A percentile compares a stretch with the other conserved stretches of the same genome.
Conservation (phyloP, 305 asterid species). For the Salvia sclarea region DNA sequence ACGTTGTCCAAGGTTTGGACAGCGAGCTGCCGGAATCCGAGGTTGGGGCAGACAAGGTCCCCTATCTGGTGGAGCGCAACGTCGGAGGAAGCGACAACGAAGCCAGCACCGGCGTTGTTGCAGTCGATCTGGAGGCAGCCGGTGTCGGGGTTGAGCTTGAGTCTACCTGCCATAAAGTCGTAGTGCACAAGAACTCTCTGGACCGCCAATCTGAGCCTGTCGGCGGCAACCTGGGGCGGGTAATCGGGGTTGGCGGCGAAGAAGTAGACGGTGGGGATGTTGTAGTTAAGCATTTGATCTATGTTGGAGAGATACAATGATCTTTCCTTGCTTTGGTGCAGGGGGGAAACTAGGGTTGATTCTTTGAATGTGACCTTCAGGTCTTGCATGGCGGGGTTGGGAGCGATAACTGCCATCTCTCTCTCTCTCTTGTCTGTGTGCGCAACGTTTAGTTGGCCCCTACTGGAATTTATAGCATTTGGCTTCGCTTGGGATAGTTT, state of each 20-base stretch:
- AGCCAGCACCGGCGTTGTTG: constrained; percentile 57
- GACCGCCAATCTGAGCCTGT: constrained; percentile 40
- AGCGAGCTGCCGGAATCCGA: constrained; percentile 39
- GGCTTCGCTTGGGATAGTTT: not conserved
- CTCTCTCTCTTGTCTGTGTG: not conserved
- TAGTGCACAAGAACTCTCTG: constrained; percentile 47
- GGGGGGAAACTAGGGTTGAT: constrained; percentile 29
- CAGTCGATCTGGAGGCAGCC: constrained; percentile 59
- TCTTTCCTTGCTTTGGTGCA: not conserved
- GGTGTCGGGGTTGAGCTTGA: constrained; percentile 37
- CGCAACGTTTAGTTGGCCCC: not conserved
- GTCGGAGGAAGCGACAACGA: constrained; percentile 54
- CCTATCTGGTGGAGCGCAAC: constrained; percentile 49
- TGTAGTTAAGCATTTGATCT: constrained; percentile 61
- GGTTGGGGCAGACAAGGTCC: constrained; percentile 53
- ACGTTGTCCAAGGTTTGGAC: constrained; percentile 16
- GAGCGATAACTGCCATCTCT: constrained; percentile 32
- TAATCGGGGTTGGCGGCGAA: constrained; percentile 47
- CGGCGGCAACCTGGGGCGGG: constrained; percentile 41
- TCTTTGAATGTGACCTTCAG: constrained; percentile 37
- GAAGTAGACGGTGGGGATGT: constrained; percentile 56
- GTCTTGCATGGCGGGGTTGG: constrained; percentile 34
- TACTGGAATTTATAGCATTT: not conserved
- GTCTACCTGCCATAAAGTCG: constrained; percentile 60
- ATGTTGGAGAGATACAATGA: constrained; percentile 44